Base-by-base conservation (phyloP, 108 stramenopile genomes). In the Pseudonitzschia multiseries region DNA sequence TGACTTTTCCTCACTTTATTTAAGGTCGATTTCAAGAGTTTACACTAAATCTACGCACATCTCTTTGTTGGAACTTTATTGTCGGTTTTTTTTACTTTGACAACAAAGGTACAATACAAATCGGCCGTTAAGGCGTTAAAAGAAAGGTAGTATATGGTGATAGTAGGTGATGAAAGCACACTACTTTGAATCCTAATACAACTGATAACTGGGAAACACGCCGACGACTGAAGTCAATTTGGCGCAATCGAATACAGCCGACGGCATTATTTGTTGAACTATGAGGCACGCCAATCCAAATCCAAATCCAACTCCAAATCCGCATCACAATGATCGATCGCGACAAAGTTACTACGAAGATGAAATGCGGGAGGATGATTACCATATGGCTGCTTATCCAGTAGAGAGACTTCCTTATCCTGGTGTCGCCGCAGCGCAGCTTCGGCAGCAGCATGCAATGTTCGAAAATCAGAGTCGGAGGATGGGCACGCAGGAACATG, bases 271-370 rank as follows among this genome's bases (percentile, higher is more conserved):
- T 48, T 48, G 46, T 48, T 18, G 46, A 48, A 48, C 46, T 1
- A 48, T 48, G 46, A 48, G 46, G 46, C 46, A 48, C 46, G 46
- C 9, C 9, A 48, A 48, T 48, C 1, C 46, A 14, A 48, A 10
- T 18, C 18, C 36, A 36, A 59, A 31, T 28, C 15, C 36, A 36
- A 59, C 8, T 28, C 15, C 61, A 21, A 62, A 62, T 31, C 26
- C 13, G 61, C 6, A 62, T 62, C 32, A n/a, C 8, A 20, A 62
- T 62, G 36, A 33, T 62, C 61, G 29, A 5, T 40, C 61, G 36
- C 26, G 61, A 40, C 61, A 62, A 33, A n/a, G 31, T 31, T 40
- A 62, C 18, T 62, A 62, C 41, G 61, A 41, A 13, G 61, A 62
- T 62, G 61, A 62, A 62, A 6, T 20, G 0, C 61, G n/a, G 33